Percentiles rank a stretch among this genome's conserved stretches.
These are phyloP conservation scores for Starmerella riodocensis DNA, from an alignment of 805 yeast species.

Conservation along the genomic window DNA sequence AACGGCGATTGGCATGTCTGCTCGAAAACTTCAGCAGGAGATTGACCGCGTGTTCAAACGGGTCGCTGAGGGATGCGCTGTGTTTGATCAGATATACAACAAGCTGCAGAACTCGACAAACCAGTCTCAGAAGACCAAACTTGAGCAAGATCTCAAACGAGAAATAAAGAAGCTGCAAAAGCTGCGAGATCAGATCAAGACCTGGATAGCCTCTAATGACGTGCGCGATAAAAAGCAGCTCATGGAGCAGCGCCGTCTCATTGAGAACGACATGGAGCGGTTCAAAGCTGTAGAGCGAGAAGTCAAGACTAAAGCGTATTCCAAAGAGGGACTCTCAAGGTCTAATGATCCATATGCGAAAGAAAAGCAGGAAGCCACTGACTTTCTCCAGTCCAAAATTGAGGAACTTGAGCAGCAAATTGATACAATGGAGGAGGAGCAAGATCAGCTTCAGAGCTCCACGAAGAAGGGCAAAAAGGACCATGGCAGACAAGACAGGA, in stretches of 20 bases:
- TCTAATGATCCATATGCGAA: conserved; percentile 66
- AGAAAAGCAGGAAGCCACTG: conserved; percentile 59
- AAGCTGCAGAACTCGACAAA: conserved; percentile 71
- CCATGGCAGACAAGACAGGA: conserved; percentile 39
- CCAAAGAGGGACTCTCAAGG: conserved; percentile 78
- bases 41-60: conserved; percentile 87
- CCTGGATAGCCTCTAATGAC: conserved; percentile 84
- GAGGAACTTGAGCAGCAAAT: conserved; percentile 74
- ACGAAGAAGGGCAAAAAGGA: conserved; percentile 51
- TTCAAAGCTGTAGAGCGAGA: conserved; percentile 89
- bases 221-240: conserved; percentile 78
- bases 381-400: conserved; percentile 54
- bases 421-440: conserved; percentile 64
- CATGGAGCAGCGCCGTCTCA: conserved; percentile 59
- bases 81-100: conserved; percentile 74
- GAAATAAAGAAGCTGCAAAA: conserved; percentile 92
- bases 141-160: conserved; percentile 77
- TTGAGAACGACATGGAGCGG: conserved; percentile 70
- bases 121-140: conserved; percentile 80
- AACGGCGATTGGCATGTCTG: conserved; percentile 19
- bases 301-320: conserved; percentile 85
- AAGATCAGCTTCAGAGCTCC: conserved; percentile 40
- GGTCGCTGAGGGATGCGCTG: conserved; percentile 79
- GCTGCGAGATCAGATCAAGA: conserved; percentile 86
- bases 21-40: conserved; percentile 36